phyloP scores from a whole-genome alignment of 345 rosid species.

The Pugionium cornutum region DNA sequence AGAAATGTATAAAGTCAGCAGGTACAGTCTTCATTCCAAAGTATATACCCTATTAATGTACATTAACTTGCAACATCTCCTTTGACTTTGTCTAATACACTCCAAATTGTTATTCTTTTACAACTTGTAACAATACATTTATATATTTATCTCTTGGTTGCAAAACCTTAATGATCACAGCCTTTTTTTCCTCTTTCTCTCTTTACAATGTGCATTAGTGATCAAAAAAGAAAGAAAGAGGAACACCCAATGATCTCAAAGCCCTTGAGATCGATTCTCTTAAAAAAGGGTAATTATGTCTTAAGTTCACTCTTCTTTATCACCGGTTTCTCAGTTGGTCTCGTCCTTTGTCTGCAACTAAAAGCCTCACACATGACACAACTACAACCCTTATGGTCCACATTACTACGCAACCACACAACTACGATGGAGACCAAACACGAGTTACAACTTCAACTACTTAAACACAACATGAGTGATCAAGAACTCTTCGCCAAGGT shows the following conservation, averaged over 20 bases:
- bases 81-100: conserved; percentile 28
- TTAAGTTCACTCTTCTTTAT: conserved; percentile 38
- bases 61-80: conserved; percentile 11
- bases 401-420: conserved; percentile 29
- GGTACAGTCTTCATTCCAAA: conserved; percentile 17
- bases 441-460: conserved; percentile 13
- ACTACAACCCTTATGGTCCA: conserved; percentile 33
- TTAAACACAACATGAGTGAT: conserved; percentile 61
- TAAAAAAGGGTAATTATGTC: conserved; percentile 20
- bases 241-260: conserved; percentile 29
- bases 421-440: conserved; percentile 9
- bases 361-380: conserved; percentile 35
- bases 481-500: conserved; percentile 59
- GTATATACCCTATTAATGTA: conserved; percentile 9
- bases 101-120: conserved; percentile 20
- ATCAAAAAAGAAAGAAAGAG: conserved; percentile 29
- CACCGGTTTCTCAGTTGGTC: conserved; percentile 49
- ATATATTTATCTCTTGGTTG: conserved; percentile 5
- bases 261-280: conserved; percentile 21
- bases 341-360: conserved; percentile 41
- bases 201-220: conserved; percentile 11
- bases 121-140: conserved; percentile 30
- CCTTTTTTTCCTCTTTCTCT: conserved; percentile 1
- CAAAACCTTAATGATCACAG: conserved; percentile 20
- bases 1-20: conserved; percentile 2